phyloP scores from a whole-genome alignment of 2,329 filamentous ascomycete species.

The Penicillium digitatum region DNA sequence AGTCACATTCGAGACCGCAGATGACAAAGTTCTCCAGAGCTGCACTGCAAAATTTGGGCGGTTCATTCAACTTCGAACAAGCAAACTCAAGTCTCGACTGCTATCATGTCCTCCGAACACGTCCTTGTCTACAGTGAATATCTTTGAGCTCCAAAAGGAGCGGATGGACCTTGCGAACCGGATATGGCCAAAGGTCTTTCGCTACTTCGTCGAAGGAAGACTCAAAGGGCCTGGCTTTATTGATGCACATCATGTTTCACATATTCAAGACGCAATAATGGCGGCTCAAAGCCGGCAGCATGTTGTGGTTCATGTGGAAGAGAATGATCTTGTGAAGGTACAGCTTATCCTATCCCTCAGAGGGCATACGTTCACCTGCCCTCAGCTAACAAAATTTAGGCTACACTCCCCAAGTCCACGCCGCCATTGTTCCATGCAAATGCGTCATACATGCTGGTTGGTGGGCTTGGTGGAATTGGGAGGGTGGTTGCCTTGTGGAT shows the following conservation, averaged over 20 bases:
- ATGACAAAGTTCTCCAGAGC: background rate
- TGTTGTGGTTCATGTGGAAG: constrained; percentile 4
- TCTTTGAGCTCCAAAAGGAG: constrained; percentile 10
- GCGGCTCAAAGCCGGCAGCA: background rate
- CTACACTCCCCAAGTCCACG: background rate
- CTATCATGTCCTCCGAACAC: constrained; percentile 6
- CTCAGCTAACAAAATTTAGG: constrained; percentile 1
- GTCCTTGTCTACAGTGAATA: constrained; percentile 15
- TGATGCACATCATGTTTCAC: constrained; percentile 9
- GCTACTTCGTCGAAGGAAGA: constrained; percentile 12
- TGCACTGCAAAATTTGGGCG: constrained; percentile 27
- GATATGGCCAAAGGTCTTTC: constrained; percentile 12
- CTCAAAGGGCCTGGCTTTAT: constrained; percentile 7
- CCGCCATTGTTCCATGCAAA: constrained; percentile 6
- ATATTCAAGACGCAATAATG: constrained; percentile 12
- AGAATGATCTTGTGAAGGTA: constrained; percentile 15
- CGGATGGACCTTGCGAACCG: constrained; percentile 1
- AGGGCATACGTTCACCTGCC: background rate
- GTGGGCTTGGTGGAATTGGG: constrained; percentile 30
- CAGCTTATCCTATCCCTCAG: too few relatives aligned
- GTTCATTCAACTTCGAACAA: constrained; percentile 31
- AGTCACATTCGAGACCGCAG: constrained; percentile 7
- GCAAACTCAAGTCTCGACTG: background rate
- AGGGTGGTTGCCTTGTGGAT: constrained; percentile 40
- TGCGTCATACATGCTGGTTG: constrained; percentile 27